A percentile compares a stretch with the other conserved stretches of the same genome.
These are phyloP conservation scores for Russula brevipes DNA, from an alignment of 768 basidiomycete genomes.

Conservation along the genomic window DNA sequence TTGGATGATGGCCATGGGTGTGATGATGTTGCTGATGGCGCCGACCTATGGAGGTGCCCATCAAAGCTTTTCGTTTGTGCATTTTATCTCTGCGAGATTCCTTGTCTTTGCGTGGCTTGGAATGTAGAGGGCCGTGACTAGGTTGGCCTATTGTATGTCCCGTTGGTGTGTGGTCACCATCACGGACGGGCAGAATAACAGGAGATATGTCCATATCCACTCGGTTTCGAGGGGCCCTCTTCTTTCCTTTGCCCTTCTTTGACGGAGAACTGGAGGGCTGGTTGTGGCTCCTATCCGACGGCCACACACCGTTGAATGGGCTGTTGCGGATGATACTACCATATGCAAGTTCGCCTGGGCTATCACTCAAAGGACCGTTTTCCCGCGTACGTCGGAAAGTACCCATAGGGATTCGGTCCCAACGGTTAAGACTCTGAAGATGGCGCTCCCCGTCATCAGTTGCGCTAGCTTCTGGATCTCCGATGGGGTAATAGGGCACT, in stretches of 20 bases:
- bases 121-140: constrained; percentile 33
- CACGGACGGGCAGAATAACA: constrained; percentile 44
- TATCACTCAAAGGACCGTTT: constrained; percentile 26
- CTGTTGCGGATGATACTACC: constrained; percentile 20
- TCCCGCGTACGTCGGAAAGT: constrained; percentile 65
- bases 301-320: constrained; percentile 26
- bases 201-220: constrained; percentile 44
- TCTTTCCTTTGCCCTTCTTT: constrained; percentile 32
- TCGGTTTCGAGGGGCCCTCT: constrained; percentile 28
- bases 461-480: constrained; percentile 18
- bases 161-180: constrained; percentile 55
- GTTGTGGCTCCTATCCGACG: constrained; percentile 23
- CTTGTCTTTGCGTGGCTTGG: constrained; percentile 49
- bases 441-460: constrained; percentile 36
- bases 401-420: constrained; percentile 70
- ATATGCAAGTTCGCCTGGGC: constrained; percentile 18
- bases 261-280: constrained; percentile 24
- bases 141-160: constrained; percentile 32
- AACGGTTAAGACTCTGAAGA: constrained; percentile 51
- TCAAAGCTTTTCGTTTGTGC: constrained; percentile 50
- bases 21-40: constrained; percentile 44
- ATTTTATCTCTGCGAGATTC: constrained; percentile 62
- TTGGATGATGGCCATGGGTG: constrained; percentile 59
- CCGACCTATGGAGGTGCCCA: constrained; percentile 35
- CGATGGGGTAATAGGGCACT: constrained; percentile 21